Conservation (phyloP, 805 yeast species). For the Metschnikowia gelsemii region DNA sequence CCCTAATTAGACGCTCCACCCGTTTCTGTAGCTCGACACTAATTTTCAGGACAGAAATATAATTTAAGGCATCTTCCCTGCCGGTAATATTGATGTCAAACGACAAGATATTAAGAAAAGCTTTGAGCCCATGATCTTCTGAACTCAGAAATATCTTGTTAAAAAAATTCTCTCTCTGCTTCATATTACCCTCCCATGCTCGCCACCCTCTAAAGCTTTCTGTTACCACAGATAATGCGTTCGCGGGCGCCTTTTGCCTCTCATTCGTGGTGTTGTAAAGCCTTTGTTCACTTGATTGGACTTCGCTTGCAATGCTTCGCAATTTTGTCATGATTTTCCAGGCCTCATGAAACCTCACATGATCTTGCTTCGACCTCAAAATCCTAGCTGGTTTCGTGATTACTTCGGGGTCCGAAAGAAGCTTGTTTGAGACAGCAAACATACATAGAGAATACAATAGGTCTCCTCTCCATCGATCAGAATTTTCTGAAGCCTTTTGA, state of each 20-base stretch:
- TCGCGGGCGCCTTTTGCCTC: slow-evolving; percentile 46
- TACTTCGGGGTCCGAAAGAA: slow-evolving; percentile 85
- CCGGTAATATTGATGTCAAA: slow-evolving; percentile 5
- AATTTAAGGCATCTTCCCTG: slow-evolving; percentile 1
- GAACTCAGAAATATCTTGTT: slow-evolving; percentile 18
- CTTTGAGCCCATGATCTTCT: not conserved
- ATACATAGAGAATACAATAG: slow-evolving; percentile 41
- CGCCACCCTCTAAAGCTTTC: slow-evolving; percentile 76
- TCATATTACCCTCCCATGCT: slow-evolving; percentile 81
- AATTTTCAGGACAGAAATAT: slow-evolving; percentile 1
- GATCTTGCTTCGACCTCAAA: slow-evolving; percentile 66
- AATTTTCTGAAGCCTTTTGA: slow-evolving; percentile 14
- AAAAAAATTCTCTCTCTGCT: slow-evolving; percentile 57
- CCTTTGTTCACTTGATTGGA: not conserved
- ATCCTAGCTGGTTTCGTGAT: slow-evolving; percentile 86
- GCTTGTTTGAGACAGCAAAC: slow-evolving; percentile 41
- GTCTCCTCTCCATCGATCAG: slow-evolving; percentile 29
- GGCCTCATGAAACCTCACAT: slow-evolving; percentile 75
- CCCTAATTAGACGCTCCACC: not conserved
- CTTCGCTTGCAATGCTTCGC: slow-evolving; percentile 59
- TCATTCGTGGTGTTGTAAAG: slow-evolving; percentile 14
- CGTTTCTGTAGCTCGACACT: slow-evolving; percentile 3
- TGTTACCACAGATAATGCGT: slow-evolving; percentile 56
- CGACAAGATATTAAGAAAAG: not conserved
- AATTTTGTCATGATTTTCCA: slow-evolving; percentile 85